Base-by-base conservation (phyloP, 2,329 filamentous ascomycete species). In the Monosporascus sp. region DNA sequence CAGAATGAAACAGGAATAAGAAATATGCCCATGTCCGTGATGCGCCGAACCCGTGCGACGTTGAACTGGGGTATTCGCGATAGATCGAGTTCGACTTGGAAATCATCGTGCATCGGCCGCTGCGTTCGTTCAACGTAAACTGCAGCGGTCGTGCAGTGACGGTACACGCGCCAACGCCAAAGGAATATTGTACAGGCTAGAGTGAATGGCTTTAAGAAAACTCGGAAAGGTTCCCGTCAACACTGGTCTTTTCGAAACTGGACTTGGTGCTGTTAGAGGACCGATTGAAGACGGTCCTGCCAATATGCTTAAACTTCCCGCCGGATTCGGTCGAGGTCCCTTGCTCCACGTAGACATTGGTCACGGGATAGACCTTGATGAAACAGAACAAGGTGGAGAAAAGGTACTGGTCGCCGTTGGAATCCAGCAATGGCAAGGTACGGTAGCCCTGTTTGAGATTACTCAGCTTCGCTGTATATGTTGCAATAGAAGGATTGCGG, bases 301-400 rank as follows among this genome's bases (percentile, higher is more conserved):
- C 72, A 27, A 85, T 73, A 50, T 75, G 75, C 63, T 81, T 83
- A 57, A 85, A 72, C 61, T 81, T 83, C 66, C 75, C 75, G 51
- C 74, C 72, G 47, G 77, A 74, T 55, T 74, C 73, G 44, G 57
- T 64, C 19, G 72, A 55, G 49, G 60, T 65, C 46, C 74, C 68
- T 54, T 75, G 66, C 58, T 76, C 72, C 46, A 86, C 74, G 60
- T 83, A 80, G 58, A 81, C 76, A 56, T 78, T 81, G 46, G 79
- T 80, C 38, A 80, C 73, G 16, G 78, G 75, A 40, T 81, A 77
- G 31, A 82, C 88, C 61, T 85, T 85, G 72, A 97, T 89, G 65
- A 86, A 87, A 75, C 92, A 96, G 71, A 97, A 96, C 17, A 99
- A 78, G 11, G 91, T 95, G 2, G 94, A 96, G 72, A 97, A 97